Conservation (phyloP, 768 basidiomycete species). For the Lyophyllum shimeji region DNA sequence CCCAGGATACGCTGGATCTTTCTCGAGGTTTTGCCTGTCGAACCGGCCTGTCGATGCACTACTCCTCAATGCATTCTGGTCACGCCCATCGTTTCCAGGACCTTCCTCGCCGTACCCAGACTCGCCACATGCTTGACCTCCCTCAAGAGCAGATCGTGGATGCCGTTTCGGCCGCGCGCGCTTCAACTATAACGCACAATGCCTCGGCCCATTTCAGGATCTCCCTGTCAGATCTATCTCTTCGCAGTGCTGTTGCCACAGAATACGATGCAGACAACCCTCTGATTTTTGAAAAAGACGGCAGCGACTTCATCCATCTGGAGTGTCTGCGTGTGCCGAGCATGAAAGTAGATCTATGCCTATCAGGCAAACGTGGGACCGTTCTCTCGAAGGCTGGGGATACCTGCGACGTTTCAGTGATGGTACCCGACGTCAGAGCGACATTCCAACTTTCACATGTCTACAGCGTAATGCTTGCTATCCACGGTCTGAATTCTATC, state of each 20-base stretch:
- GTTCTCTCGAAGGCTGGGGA: constrained; percentile 28
- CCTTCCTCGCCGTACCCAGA: constrained; percentile 36
- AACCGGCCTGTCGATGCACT: constrained; percentile 52
- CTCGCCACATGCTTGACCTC: constrained; percentile 54
- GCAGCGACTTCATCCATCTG: constrained; percentile 37
- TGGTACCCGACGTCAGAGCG: constrained; percentile 52
- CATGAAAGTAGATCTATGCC: constrained; percentile 24
- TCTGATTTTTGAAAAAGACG: constrained; percentile 53
- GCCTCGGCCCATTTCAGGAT: constrained; percentile 43
- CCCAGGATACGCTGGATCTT: constrained; percentile 59
- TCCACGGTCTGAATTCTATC: constrained; percentile 49
- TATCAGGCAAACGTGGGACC: constrained; percentile 25
- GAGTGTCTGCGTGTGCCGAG: constrained; percentile 45
- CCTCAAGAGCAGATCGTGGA: constrained; percentile 50
- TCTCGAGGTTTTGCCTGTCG: constrained; percentile 69
- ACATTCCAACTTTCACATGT: constrained; percentile 63
- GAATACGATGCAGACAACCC: constrained; percentile 69
- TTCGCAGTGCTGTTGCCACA: constrained; percentile 68
- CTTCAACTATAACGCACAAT: constrained; percentile 30
- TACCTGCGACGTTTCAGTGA: constrained; percentile 44
- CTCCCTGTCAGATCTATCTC: constrained; percentile 43
- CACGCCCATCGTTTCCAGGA: constrained; percentile 38
- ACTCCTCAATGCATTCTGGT: constrained; percentile 47
- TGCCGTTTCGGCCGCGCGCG: constrained; percentile 40
- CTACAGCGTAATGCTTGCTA: constrained; percentile 68